Percentiles rank a stretch among this genome's conserved stretches.
Conservation (phyloP, 1,284 basidiomycete species). For the Ganoderma sp. region DNA sequence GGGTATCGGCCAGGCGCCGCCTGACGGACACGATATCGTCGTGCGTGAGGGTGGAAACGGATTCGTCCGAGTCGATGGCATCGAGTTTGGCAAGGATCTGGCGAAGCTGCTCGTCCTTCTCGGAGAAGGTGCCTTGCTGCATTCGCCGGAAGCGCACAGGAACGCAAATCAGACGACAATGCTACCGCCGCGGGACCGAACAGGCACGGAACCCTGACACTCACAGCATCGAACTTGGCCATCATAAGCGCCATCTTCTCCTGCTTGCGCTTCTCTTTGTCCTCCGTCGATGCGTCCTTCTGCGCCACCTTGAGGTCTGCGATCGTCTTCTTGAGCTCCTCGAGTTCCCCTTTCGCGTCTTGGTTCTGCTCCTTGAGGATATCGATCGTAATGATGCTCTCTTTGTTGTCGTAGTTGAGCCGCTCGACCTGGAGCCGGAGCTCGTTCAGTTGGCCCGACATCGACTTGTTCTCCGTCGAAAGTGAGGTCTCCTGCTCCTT, state of each 20-base stretch:
- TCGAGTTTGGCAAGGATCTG: slow-evolving; percentile 85
- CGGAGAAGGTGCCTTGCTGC: slow-evolving; percentile 86
- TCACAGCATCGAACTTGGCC: slow-evolving; percentile 95
- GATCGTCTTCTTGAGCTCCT: slow-evolving; percentile 87
- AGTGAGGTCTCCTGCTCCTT: slow-evolving; percentile 88
- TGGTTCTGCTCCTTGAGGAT: slow-evolving; percentile 95
- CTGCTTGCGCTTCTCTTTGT: slow-evolving; percentile 98
- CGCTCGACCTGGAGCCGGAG: slow-evolving; percentile 91
- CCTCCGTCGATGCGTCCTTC: slow-evolving; percentile 88
- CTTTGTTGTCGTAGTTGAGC: slow-evolving; percentile 95
- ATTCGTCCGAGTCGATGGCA: slow-evolving; percentile 64
- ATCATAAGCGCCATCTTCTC: slow-evolving; percentile 99
- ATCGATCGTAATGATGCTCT: slow-evolving; percentile 93
- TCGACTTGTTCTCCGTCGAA: slow-evolving; percentile 89
- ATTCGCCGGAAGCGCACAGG: slow-evolving; percentile 19
- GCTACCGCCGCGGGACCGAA: slow-evolving; percentile 17
- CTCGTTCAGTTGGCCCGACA: slow-evolving; percentile 91
- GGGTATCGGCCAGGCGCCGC: slow-evolving; percentile 89
- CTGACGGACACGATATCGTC: slow-evolving; percentile 85
- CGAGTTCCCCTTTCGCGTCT: slow-evolving; percentile 88
- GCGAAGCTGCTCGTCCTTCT: slow-evolving; percentile 92
- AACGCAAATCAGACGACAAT: slow-evolving; percentile 9
- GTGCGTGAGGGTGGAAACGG: slow-evolving; percentile 63
- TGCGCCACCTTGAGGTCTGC: slow-evolving; percentile 81
- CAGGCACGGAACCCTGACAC: slow-evolving; percentile 34